Evolutionary conservation across 331 rosid genomes (phyloP), one percentile per base, ranked within the genome.

Genomic region (Phaseolus coccineus): DNA sequence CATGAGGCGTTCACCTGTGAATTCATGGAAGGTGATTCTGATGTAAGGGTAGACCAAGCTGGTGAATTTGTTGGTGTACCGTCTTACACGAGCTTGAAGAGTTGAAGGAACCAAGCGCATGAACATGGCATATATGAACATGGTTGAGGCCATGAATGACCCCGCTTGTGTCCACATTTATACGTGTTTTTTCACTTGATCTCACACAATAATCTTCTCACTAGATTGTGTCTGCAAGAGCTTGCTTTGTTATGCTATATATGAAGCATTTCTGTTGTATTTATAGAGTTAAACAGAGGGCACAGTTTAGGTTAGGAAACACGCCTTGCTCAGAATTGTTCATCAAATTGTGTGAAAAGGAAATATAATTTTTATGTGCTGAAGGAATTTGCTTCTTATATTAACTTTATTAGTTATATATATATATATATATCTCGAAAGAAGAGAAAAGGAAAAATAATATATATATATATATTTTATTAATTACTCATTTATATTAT

Each of bases 1-100:
- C 55, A 51, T 80, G 69, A 62, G 59, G 8, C 83, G 31, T 56
- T 90, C 87, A 2, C 88, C 89, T 0, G 86, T 16, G 71, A 58
- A 81, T 9, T 88, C 92, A 19, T 75, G 82, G 75, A 90, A 87
- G 22, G 79, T 79, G 24, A 90, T 88, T 6, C 77, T 79, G 67
- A 87, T 84, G 51, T 86, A 85, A 42, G 92, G 91, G 39, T 77
- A 81, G 0, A 85, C 39, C 0, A 52, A 56, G 3, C 12, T 31
- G 4, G 46, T 13, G n/a, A 79, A 0, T 55, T 81, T 86, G 7
- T 64, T 46, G 30, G 8, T 47, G 28, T 77, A 72, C 5, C 10
- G 50, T 47, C 5, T 8, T 10, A 87, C 1, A 9, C 15, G 19
- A 6, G 4, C 10, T 24, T 71, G 74, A 22, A 87, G 65, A 28